Evolutionary conservation across 805 yeast genomes (phyloP).

Genomic region (Yarrowia alimentaria): DNA sequence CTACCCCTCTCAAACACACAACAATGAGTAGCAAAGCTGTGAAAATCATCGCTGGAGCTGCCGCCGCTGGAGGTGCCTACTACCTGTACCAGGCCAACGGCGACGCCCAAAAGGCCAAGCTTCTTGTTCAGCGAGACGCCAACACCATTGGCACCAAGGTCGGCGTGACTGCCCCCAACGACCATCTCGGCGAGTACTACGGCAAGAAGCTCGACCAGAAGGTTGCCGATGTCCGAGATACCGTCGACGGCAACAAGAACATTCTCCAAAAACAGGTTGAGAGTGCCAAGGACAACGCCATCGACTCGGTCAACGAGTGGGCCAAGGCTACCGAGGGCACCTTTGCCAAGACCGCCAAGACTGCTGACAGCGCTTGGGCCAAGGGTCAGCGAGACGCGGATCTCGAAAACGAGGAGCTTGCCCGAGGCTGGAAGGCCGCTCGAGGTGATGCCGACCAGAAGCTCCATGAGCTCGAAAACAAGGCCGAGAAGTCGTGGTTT

Average conservation of each 20-base stretch:
- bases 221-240: slow-evolving; percentile 2
- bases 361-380: not conserved
- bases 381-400: too few species aligned
- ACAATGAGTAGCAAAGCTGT: slow-evolving; percentile 29
- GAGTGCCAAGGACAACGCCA: slow-evolving; percentile 28
- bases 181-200: slow-evolving; percentile 28
- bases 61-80: slow-evolving; percentile 32
- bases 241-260: not conserved
- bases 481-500: slow-evolving; percentile 5
- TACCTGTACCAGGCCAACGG: slow-evolving; percentile 32
- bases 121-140: slow-evolving; percentile 31
- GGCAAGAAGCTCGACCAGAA: slow-evolving; percentile 30
- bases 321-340: slow-evolving; percentile 13
- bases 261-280: slow-evolving; percentile 24
- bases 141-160: slow-evolving; percentile 1
- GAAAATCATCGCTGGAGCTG: slow-evolving; percentile 30
- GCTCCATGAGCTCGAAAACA: not conserved
- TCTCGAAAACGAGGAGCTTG: not conserved
- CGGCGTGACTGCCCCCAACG: slow-evolving; percentile 21
- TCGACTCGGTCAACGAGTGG: slow-evolving; percentile 15
- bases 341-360: slow-evolving; percentile 5
- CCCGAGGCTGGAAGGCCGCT: not conserved
- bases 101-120: slow-evolving; percentile 31
- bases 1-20: too few species aligned
- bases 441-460: not conserved